These are phyloP conservation scores for Dipteronia sinensis DNA, from an alignment of 345 rosid genomes.

Conservation along the genomic window DNA sequence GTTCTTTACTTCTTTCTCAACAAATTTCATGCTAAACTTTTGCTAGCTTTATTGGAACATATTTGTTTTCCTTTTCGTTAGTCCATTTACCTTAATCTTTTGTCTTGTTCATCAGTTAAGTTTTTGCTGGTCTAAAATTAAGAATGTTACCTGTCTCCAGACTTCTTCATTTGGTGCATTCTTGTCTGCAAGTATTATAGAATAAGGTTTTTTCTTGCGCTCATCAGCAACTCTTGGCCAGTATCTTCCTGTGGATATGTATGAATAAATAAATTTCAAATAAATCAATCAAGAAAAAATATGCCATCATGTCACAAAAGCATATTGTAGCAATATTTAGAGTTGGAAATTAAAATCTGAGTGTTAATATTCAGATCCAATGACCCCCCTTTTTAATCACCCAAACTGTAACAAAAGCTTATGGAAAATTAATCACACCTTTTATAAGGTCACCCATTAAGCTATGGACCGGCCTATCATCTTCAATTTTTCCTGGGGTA, in stretches of 20 bases:
- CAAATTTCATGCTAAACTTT: neutral
- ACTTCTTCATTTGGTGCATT: slow-evolving; percentile 99
- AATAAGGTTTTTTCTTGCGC: slow-evolving; percentile 65
- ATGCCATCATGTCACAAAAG: neutral
- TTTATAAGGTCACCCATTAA: slow-evolving; percentile 96
- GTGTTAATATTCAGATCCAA: neutral
- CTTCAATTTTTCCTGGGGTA: slow-evolving; percentile 74
- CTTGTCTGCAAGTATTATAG: slow-evolving; percentile 95
- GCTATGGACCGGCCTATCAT: slow-evolving; percentile 76
- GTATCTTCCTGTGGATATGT: slow-evolving; percentile 60
- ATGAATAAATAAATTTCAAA: slow-evolving; percentile 11
- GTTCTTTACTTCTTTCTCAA: neutral
- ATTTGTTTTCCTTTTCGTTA: neutral
- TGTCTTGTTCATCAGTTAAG: neutral
- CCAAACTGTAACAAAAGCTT: neutral
- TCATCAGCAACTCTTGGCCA: slow-evolving; percentile 90
- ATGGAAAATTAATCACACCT: slow-evolving; percentile 48
- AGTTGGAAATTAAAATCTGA: neutral
- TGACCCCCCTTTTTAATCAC: neutral
- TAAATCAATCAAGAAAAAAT: neutral
- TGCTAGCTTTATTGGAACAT: neutral
- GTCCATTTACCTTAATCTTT: slow-evolving; percentile 3
- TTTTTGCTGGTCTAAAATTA: slow-evolving; percentile 5
- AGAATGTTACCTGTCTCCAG: slow-evolving; percentile 80
- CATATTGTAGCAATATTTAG: neutral